Conservation (phyloP, 2,329 filamentous ascomycete species). For the Nigrograna mackinnonii region DNA sequence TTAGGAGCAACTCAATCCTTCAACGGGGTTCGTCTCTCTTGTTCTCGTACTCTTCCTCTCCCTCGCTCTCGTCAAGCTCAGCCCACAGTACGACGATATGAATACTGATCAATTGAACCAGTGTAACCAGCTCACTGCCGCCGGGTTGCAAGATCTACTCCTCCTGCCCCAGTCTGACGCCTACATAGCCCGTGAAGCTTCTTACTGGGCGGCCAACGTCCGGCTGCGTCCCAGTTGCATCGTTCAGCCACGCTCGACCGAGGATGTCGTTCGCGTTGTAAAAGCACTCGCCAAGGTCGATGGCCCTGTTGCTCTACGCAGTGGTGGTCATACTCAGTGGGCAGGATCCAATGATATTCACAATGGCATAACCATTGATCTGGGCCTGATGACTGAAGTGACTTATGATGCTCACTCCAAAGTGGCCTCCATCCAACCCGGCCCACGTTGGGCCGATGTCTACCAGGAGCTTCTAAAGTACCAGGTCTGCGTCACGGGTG, state of each 20-base stretch:
- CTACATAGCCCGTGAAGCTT: conserved; percentile 10
- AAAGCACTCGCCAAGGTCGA: conserved; percentile 10
- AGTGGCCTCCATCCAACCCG: conserved; percentile 16
- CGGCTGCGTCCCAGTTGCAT: conserved; percentile 29
- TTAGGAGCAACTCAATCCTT: too few species aligned
- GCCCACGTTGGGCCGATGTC: conserved; percentile 32
- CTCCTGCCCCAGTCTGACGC: conserved; percentile 8
- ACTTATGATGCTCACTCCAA: conserved; percentile 7
- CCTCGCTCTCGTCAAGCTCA: too few species aligned
- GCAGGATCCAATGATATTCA: conserved; percentile 17
- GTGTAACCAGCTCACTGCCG: conserved; percentile 5
- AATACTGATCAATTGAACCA: conserved; percentile 5
- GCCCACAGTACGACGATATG: conserved; percentile 1
- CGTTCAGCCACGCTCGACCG: conserved; percentile 17
- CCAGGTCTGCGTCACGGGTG: conserved; percentile 10
- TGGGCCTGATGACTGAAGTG: conserved; percentile 10
- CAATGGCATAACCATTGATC: conserved; percentile 25
- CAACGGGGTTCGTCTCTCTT: too few species aligned
- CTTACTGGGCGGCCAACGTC: too few species aligned
- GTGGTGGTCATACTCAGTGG: conserved; percentile 17
- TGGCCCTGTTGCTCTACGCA: conserved; percentile 17
- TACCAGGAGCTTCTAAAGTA: conserved; percentile 17
- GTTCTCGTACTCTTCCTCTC: too few species aligned
- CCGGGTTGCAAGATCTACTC: too few species aligned
- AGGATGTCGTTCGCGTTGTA: conserved; percentile 22